A percentile compares a stretch with the other conserved stretches of the same genome.
These are phyloP conservation scores for Nosema granulosis DNA, from an alignment of 371 early-diverging fungal species.

Conservation along the genomic window DNA sequence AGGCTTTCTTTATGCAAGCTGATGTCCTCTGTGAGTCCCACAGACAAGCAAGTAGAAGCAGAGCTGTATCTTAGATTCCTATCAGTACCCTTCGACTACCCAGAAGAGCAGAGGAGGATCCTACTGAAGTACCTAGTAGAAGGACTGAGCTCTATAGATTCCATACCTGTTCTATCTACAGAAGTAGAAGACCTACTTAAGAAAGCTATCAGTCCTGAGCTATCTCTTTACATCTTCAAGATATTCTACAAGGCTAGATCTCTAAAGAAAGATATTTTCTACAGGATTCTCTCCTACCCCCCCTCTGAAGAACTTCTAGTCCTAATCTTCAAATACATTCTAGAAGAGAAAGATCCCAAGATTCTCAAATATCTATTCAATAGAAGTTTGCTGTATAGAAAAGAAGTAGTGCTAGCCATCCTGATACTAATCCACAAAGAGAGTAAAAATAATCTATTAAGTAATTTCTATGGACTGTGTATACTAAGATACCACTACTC, in stretches of 20 bases:
- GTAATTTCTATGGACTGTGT: not conserved
- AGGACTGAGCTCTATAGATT: constrained; percentile 21
- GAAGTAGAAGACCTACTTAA: not conserved
- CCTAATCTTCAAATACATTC: not conserved
- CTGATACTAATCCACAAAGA: not conserved
- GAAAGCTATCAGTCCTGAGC: constrained; percentile 11
- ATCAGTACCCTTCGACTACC: constrained; percentile 21
- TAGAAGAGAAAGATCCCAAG: not conserved
- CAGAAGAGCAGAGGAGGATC: constrained; percentile 32
- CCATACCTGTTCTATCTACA: not conserved
- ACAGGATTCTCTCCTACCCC: constrained; percentile 12
- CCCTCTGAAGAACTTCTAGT: not conserved
- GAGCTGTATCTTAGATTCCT: constrained; percentile 34
- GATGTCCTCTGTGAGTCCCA: constrained; percentile 9
- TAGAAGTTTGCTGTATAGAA: not conserved
- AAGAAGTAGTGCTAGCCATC: constrained; percentile 2
- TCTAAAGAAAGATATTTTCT: not conserved
- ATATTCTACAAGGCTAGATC: constrained; percentile 8
- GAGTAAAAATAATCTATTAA: not conserved
- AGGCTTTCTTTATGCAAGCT: constrained; percentile 41
- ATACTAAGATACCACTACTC: constrained; percentile 14
- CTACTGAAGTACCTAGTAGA: constrained; percentile 33
- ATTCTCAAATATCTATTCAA: constrained; percentile 10
- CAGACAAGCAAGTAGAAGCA: constrained; percentile 10
- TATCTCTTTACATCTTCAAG: constrained; percentile 18